Conservation (phyloP, 2,329 filamentous ascomycete genomes). For the Xylaria sp. region DNA sequence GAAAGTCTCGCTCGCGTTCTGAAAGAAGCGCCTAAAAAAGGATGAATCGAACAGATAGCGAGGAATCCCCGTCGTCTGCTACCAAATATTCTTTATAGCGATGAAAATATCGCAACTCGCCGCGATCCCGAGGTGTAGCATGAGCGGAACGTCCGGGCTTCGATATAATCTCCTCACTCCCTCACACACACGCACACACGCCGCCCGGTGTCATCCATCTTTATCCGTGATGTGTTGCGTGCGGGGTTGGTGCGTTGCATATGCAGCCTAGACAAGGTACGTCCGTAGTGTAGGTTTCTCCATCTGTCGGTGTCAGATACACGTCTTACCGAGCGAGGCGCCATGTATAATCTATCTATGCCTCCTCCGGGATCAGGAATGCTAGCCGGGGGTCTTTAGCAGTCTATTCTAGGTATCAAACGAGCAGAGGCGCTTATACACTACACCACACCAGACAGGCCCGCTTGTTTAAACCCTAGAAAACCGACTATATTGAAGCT, state of each 20-base stretch:
- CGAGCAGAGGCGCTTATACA: no score
- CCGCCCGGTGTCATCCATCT: slow-evolving; percentile 4
- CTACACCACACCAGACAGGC: no score
- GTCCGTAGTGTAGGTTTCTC: neutral
- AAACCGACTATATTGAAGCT: no score
- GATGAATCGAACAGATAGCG: neutral
- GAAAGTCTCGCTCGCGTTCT: neutral
- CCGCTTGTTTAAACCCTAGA: no score
- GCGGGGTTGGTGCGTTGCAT: slow-evolving; percentile 32
- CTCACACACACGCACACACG: neutral
- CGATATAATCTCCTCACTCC: slow-evolving; percentile 11
- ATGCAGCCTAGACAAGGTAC: neutral
- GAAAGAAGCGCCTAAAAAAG: neutral
- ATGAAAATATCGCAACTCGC: slow-evolving; percentile 1
- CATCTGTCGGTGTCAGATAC: slow-evolving; percentile 22
- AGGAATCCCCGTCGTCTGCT: neutral
- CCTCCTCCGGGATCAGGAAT: no score
- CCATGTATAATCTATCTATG: neutral
- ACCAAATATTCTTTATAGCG: neutral
- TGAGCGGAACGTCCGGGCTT: slow-evolving; percentile 8
- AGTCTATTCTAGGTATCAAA: no score
- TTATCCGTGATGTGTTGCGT: slow-evolving; percentile 26
- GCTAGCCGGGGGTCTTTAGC: no score
- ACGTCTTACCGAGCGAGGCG: slow-evolving; percentile 26
- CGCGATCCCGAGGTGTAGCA: neutral